phyloP scores from a whole-genome alignment of 805 yeast species.

The Cyberlindnera meyerae region DNA sequence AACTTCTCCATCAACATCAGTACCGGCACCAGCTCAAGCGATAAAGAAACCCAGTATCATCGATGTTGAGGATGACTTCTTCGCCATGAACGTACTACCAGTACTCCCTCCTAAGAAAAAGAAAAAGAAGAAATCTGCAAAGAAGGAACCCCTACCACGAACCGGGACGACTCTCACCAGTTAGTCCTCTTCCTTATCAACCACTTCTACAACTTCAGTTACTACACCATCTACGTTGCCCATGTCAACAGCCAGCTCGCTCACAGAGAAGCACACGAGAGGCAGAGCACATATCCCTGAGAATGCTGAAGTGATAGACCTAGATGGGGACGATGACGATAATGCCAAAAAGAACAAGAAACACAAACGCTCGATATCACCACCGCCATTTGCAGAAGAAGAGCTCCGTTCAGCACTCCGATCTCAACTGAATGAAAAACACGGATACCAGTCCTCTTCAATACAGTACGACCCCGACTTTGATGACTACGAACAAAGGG shows the following conservation, averaged over 20 bases:
- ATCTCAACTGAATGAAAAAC: neutral
- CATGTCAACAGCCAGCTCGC: neutral
- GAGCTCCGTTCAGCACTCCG: slow-evolving; percentile 5
- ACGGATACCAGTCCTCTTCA: neutral
- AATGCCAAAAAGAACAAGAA: neutral
- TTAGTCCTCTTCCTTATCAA: neutral
- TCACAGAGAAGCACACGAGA: no score
- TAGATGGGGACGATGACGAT: slow-evolving; percentile 3
- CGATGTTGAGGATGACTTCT: slow-evolving; percentile 25
- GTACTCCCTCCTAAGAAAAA: slow-evolving; percentile 12
- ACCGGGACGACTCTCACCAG: neutral
- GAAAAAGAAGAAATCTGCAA: slow-evolving; percentile 18
- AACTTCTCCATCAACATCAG: no score
- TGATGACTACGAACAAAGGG: slow-evolving; percentile 9
- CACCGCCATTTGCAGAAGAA: slow-evolving; percentile 2
- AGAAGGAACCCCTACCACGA: slow-evolving; percentile 1
- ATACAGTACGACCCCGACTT: slow-evolving; percentile 3
- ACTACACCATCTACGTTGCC: neutral
- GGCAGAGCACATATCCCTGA: no score
- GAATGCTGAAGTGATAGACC: slow-evolving; percentile 1
- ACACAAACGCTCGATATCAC: neutral
- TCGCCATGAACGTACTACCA: slow-evolving; percentile 17
- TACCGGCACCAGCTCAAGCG: neutral
- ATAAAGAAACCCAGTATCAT: neutral
- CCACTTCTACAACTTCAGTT: neutral